These are phyloP conservation scores for Thelephora terrestris DNA, from an alignment of 1,284 basidiomycete genomes.

Conservation along the genomic window DNA sequence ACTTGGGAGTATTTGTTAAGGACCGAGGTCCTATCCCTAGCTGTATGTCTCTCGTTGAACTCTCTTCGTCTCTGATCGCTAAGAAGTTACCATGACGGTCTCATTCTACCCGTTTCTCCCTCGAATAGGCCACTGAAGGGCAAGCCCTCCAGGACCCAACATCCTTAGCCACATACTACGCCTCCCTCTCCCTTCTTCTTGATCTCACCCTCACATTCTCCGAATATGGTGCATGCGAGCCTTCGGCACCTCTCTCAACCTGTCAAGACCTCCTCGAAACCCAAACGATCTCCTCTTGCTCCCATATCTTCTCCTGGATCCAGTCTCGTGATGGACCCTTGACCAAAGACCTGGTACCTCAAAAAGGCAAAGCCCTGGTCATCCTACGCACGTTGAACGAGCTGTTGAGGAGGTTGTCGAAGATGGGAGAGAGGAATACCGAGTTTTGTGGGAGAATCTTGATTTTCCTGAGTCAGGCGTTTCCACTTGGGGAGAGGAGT, in stretches of 20 bases:
- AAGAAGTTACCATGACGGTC: slow-evolving; percentile 1
- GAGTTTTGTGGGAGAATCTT: slow-evolving; percentile 84
- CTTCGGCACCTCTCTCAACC: slow-evolving; percentile 46
- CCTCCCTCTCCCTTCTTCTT: slow-evolving; percentile 46
- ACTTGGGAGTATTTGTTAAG: slow-evolving; percentile 64
- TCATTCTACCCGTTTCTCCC: not conserved
- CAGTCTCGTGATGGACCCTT: slow-evolving; percentile 57
- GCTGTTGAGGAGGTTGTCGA: slow-evolving; percentile 73
- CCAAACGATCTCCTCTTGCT: slow-evolving; percentile 74
- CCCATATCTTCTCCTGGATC: slow-evolving; percentile 78
- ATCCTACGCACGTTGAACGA: slow-evolving; percentile 82
- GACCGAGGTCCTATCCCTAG: slow-evolving; percentile 56
- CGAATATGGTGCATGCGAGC: slow-evolving; percentile 55
- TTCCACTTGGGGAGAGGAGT: slow-evolving; percentile 80
- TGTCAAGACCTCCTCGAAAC: slow-evolving; percentile 72
- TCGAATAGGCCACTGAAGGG: slow-evolving; percentile 50
- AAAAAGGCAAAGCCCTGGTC: slow-evolving; percentile 79
- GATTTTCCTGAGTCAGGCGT: slow-evolving; percentile 76
- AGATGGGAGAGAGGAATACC: slow-evolving; percentile 64
- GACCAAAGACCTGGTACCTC: slow-evolving; percentile 67
- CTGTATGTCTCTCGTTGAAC: slow-evolving; percentile 36
- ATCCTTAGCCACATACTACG: slow-evolving; percentile 39
- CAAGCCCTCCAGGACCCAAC: slow-evolving; percentile 36
- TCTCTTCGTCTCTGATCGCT: not conserved
- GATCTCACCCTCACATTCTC: slow-evolving; percentile 66